Base-by-base conservation (phyloP, 495 filamentous ascomycete species). In the Thozetella sp. region DNA sequence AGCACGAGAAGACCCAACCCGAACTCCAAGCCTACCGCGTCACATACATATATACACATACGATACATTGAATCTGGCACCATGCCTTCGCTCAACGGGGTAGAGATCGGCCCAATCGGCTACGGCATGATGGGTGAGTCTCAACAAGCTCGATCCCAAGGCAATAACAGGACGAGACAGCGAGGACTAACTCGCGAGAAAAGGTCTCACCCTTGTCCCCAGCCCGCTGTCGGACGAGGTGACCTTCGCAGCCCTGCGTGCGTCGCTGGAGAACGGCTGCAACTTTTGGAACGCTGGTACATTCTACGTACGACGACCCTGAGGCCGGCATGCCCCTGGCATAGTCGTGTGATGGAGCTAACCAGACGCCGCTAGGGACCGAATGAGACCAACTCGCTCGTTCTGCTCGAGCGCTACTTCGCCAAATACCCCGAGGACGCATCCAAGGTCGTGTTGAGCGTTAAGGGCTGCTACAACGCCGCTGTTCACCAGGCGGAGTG, bases 211-310 rank as follows among this genome's bases (percentile, higher is more conserved):
- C 50, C 93, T 90, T 90, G 79, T 86, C n/a, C 62, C 76, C 2
- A 65, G 80, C 2, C 87, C 85, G 1, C 74, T 80, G 1, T 65
- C 87, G 2, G 70, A 87, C 30, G 82, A 87, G 25, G 78, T 87
- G 66, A 81, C 88, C 60, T 88, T 94, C 67, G 82, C 83, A 58
- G 83, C 89, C 6, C 79, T 95, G 74, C 85, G 83, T 61, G 80
- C 86, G 22, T 80, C 92, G 15, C 78, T 95, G 52, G 67, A 76
- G n/a, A 73, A 76, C 12, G 90, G 91, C 45, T 76, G 83, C 80
- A 73, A 90, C 74, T 87, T 91, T 73, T 91, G 90, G 87, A 94
- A 95, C 68, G 91, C 80, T 51, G 90, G 88, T 64, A 88, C 93
- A 65, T 82, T 96, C 66, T 97, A 97, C 72, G 43, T 48, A 48